Evolutionary conservation across 192 early-diverging fungal species (phyloP).

Genomic region (Dispira simplex): DNA sequence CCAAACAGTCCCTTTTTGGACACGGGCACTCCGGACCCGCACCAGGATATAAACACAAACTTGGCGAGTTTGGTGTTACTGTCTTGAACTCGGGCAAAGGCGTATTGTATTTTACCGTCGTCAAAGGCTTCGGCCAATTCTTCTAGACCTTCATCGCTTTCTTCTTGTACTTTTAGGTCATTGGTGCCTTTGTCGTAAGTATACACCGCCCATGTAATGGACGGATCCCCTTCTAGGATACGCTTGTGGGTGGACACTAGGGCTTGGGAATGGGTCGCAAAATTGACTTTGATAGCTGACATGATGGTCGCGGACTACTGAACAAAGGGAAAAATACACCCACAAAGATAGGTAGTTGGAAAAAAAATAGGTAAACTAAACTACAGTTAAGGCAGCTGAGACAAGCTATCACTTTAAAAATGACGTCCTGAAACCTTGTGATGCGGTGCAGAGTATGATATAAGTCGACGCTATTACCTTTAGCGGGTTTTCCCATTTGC

Average conservation of each 20-base stretch:
- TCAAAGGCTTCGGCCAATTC: conserved; percentile 85
- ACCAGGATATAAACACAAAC: conserved; percentile 89
- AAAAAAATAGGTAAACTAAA: too few species aligned
- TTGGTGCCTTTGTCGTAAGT: conserved; percentile 58
- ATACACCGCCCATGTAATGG: conserved; percentile 58
- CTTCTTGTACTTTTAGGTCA: conserved; percentile 33
- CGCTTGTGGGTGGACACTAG: conserved; percentile 45
- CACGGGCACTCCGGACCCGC: conserved; percentile 88
- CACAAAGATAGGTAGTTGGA: too few species aligned
- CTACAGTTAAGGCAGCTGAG: too few species aligned
- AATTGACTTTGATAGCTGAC: conserved; percentile 47
- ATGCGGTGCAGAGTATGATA: too few species aligned
- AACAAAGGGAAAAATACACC: too few species aligned
- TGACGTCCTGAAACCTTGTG: too few species aligned
- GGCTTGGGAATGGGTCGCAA: conserved; percentile 43
- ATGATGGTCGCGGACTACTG: neutral
- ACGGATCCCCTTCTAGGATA: conserved; percentile 34
- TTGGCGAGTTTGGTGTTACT: conserved; percentile 75
- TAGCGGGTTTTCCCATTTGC: too few species aligned
- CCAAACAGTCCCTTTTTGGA: conserved; percentile 78
- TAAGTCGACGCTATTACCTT: too few species aligned
- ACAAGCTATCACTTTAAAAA: too few species aligned
- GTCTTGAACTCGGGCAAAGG: conserved; percentile 69
- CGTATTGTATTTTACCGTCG: conserved; percentile 82
- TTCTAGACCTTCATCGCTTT: conserved; percentile 50